Conservation (phyloP, 208 protist species). For the Perkinsela sp. region DNA sequence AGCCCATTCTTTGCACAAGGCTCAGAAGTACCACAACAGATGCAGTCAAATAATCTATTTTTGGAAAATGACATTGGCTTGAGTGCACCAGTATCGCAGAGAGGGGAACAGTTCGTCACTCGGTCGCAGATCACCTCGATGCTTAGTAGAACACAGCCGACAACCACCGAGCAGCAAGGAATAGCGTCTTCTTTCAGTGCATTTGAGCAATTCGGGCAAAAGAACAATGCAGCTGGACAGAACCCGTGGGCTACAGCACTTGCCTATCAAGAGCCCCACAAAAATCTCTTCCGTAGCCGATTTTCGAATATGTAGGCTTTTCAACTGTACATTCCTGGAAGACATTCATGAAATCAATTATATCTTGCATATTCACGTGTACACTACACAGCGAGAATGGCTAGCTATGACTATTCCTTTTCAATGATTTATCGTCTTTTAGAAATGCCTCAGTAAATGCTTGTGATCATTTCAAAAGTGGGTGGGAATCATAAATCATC, state of each 20-base stretch:
- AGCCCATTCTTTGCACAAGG: neutral
- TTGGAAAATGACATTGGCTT: neutral
- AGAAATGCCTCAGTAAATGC: slow-evolving; percentile 1
- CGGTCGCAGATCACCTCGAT: neutral
- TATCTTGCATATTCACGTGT: no score
- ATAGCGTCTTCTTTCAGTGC: no score
- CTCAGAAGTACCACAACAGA: neutral
- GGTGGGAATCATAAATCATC: neutral
- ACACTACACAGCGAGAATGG: no score
- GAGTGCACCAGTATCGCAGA: neutral
- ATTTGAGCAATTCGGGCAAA: no score
- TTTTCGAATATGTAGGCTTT: no score
- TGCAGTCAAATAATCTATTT: neutral
- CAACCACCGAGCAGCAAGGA: neutral
- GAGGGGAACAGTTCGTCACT: neutral
- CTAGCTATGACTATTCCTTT: no score
- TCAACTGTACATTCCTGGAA: no score
- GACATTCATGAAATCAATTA: no score
- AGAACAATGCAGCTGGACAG: no score
- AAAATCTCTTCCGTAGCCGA: no score
- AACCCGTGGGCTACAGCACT: no score
- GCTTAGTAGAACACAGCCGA: neutral
- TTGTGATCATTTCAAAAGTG: neutral
- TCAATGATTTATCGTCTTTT: neutral
- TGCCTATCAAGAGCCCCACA: no score